These are phyloP conservation scores for Mycothermus thermophilus DNA, from an alignment of 495 filamentous ascomycete genomes.

Conservation along the genomic window DNA sequence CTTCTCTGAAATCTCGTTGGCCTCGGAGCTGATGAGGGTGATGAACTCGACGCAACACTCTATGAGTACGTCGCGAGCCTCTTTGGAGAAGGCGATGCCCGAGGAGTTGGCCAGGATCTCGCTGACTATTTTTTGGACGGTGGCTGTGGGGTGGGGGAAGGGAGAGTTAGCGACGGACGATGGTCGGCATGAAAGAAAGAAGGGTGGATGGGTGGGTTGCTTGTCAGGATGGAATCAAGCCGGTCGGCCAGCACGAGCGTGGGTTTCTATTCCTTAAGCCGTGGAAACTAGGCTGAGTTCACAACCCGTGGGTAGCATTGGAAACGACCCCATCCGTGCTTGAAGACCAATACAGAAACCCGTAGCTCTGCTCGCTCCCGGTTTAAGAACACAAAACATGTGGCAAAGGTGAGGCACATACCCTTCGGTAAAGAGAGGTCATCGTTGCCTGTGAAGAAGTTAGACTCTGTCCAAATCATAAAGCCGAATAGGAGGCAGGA, in stretches of 20 bases:
- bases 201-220: too few species aligned
- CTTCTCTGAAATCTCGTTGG: slow-evolving; percentile 95
- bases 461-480: too few species aligned
- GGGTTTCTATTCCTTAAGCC: too few species aligned
- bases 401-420: slow-evolving; percentile 21
- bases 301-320: too few species aligned
- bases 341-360: neutral
- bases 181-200: too few species aligned
- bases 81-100: slow-evolving; percentile 64
- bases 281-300: too few species aligned
- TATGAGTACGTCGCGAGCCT: slow-evolving; percentile 87
- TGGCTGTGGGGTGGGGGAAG: too few species aligned
- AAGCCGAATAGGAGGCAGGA: neutral
- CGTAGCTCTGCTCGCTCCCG: neutral
- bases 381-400: neutral
- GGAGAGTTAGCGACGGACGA: too few species aligned
- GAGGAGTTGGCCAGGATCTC: slow-evolving; percentile 72
- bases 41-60: slow-evolving; percentile 99
- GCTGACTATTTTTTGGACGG: slow-evolving; percentile 92
- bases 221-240: too few species aligned
- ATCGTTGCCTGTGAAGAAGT: slow-evolving; percentile 60
- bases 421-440: slow-evolving; percentile 93
- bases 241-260: too few species aligned
- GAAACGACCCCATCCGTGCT: too few species aligned
- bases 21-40: slow-evolving; percentile 89